Percentiles rank a stretch among this genome's conserved stretches.
These are phyloP conservation scores for Prunus padus DNA, from an alignment of 306 rosid species.

Conservation along the genomic window DNA sequence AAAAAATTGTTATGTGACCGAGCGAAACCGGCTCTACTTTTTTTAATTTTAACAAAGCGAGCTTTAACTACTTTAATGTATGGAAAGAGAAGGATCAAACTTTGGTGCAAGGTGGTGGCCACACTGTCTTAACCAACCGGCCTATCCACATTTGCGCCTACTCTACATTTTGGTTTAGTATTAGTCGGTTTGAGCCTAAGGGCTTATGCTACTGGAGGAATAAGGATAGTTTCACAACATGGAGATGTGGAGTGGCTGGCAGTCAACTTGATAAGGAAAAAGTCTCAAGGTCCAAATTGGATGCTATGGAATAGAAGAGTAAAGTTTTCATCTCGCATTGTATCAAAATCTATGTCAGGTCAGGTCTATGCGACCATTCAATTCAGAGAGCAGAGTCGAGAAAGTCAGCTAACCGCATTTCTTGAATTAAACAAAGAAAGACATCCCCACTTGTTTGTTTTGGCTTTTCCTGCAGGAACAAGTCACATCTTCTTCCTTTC, in stretches of 20 bases:
- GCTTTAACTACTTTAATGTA: too few species aligned
- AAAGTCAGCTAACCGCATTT: slow-evolving; percentile 11
- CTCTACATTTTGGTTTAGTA: too few species aligned
- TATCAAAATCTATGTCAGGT: background rate
- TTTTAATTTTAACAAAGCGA: too few species aligned
- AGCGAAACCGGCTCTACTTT: too few species aligned
- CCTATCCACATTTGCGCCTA: too few species aligned
- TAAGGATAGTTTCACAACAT: too few species aligned
- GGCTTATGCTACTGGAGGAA: too few species aligned
- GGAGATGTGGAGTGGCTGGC: background rate
- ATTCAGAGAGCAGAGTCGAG: background rate
- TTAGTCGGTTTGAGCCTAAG: too few species aligned
- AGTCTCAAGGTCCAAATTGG: background rate
- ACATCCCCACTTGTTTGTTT: background rate
- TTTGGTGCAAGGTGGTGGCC: too few species aligned
- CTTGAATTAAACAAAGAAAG: background rate
- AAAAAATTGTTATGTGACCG: too few species aligned
- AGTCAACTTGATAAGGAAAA: background rate
- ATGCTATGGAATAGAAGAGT: background rate
- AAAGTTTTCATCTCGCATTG: background rate
- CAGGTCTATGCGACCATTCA: background rate
- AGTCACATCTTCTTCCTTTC: background rate
- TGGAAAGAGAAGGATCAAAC: too few species aligned
- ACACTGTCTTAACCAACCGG: too few species aligned
- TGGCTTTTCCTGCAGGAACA: slow-evolving; percentile 14